A percentile compares a stretch with the other conserved stretches of the same genome.
Evolutionary conservation across 139 green algal genomes (phyloP).

Genomic region (Coccomyxa sp.): DNA sequence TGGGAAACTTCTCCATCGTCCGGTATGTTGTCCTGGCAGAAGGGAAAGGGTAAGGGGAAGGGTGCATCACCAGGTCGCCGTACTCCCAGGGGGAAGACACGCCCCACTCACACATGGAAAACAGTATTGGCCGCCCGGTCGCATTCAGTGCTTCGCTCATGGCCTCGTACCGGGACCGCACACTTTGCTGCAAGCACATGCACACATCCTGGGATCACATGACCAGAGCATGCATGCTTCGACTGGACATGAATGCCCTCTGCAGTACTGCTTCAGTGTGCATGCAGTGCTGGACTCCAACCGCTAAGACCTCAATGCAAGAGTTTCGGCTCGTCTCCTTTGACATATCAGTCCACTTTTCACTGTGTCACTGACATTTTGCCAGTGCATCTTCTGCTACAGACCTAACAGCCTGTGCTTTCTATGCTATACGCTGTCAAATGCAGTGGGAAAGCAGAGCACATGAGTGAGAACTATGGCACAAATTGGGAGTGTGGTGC

Average conservation of each 20-base stretch:
- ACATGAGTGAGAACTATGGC: not conserved
- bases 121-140: constrained; percentile 64
- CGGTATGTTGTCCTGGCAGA: too few relatives aligned
- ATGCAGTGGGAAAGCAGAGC: too few relatives aligned
- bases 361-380: too few relatives aligned
- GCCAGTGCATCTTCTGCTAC: too few relatives aligned
- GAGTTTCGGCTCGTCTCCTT: too few relatives aligned
- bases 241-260: not conserved
- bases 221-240: too few relatives aligned
- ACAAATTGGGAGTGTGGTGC: not conserved
- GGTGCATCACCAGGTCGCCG: constrained; percentile 35
- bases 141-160: constrained; percentile 68
- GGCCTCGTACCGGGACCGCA: constrained; percentile 34
- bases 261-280: not conserved
- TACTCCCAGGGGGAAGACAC: constrained; percentile 64
- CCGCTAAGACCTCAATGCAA: not conserved
- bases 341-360: too few relatives aligned
- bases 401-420: too few relatives aligned
- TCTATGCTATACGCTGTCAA: too few relatives aligned
- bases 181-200: not conserved
- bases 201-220: not conserved
- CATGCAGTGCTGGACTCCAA: not conserved
- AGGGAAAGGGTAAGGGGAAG: not conserved
- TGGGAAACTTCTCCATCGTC: too few relatives aligned
- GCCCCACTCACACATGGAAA: constrained; percentile 70